Base-by-base conservation (phyloP, 768 basidiomycete genomes). In the Leccinum variicolor region DNA sequence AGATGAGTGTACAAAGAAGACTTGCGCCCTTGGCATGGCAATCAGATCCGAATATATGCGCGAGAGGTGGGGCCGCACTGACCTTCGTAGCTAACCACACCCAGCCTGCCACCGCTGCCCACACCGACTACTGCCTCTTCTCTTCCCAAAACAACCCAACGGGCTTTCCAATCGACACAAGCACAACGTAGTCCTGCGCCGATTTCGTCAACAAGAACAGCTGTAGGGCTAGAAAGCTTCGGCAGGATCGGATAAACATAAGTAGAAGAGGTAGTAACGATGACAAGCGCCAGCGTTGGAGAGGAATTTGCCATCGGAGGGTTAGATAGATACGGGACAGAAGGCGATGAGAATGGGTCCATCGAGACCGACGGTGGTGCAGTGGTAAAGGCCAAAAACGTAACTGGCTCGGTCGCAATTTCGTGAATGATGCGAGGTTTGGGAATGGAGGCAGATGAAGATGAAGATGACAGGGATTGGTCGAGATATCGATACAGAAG, bases 1-100 rank as follows among this genome's bases (percentile, higher is more conserved):
- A 81, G 72, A 66, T 87, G 89, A 0, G 84, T 83, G 55, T 89
- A 79, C 23, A 95, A 79, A n/a, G 85, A 86, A 0, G 84, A 84
- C 74, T 95, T 95, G 53, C 62, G 60, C 7, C 67, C 71, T 68
- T 41, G 41, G 10, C 2, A n/a, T 41, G 41, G 4, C n/a, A 5
- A 41, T 41, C n/a, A 41, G 41, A 41, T 41, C 10, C n/a, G 1
- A 8, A 5, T 19, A 19, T 19, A 19, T 19, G n/a, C n/a, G 11
- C 10, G 19, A 23, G 23, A 47, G 13, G 10, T 0, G 23, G 5
- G 13, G 8, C 29, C n/a, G 1, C 26, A 55, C 72, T 52, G 55
- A 90, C 95, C 96, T 79, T 98, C 97, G 66, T 94, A 93, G 1
- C 94, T 94, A 68, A 86, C 93, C 54, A 90, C 93, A 0, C 88